phyloP scores from a whole-genome alignment of 1,284 basidiomycete genomes.

The Leccinum pachyderme region DNA sequence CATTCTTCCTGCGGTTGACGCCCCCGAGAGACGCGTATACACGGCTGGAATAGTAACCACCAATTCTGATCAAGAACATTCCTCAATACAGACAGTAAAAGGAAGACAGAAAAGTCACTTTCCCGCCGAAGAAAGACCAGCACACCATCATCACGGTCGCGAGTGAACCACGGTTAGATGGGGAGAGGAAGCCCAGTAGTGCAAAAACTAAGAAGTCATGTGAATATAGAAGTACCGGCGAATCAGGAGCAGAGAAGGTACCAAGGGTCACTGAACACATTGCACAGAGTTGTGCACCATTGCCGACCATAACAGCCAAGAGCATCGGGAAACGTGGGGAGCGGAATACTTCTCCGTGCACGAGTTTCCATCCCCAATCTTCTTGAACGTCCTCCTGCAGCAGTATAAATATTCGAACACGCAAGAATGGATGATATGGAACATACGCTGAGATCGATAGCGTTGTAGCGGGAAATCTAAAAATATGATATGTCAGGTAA shows the following conservation, averaged over 20 bases:
- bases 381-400: conserved; percentile 91
- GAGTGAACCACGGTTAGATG: conserved; percentile 92
- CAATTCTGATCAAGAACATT: conserved; percentile 50
- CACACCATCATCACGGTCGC: conserved; percentile 96
- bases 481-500: conserved; percentile 38
- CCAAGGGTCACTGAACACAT: conserved; percentile 90
- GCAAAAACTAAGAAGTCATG: conserved; percentile 72
- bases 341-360: conserved; percentile 96
- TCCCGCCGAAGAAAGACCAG: conserved; percentile 92
- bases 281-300: conserved; percentile 85
- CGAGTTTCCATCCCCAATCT: conserved; percentile 97
- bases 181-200: conserved; percentile 94
- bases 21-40: conserved; percentile 86
- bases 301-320: conserved; percentile 85
- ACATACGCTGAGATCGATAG: conserved; percentile 84
- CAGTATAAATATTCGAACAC: conserved; percentile 8
- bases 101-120: conserved; percentile 20
- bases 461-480: conserved; percentile 94
- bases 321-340: conserved; percentile 77
- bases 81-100: not conserved
- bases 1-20: conserved; percentile 75
- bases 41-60: conserved; percentile 88
- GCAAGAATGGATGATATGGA: not conserved
- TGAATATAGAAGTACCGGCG: conserved; percentile 6
- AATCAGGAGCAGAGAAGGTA: conserved; percentile 28